Evolutionary conservation across 1,284 basidiomycete genomes (phyloP).

Genomic region (Marasmius oreades): DNA sequence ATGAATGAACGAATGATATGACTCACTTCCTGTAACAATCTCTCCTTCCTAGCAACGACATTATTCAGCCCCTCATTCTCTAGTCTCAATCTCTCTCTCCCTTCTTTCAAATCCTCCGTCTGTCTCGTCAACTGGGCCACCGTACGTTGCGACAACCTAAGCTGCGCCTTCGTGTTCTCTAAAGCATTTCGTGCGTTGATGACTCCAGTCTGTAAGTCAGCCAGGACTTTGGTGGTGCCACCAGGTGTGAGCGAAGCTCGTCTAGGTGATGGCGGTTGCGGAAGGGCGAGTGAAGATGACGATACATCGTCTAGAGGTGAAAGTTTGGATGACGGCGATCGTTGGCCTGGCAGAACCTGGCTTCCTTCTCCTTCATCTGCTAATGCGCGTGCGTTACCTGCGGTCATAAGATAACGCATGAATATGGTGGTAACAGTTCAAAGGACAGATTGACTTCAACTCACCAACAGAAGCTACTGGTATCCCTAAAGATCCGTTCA

Average conservation of each 20-base stretch:
- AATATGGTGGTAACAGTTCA: not conserved
- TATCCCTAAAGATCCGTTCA: conserved; percentile 52
- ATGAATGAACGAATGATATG: not conserved
- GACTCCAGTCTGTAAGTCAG: conserved; percentile 80
- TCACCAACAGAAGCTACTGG: conserved; percentile 77
- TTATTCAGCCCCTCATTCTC: conserved; percentile 86
- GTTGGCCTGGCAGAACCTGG: conserved; percentile 26
- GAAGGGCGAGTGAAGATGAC: conserved; percentile 25
- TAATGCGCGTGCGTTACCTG: conserved; percentile 77
- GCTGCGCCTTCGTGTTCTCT: conserved; percentile 78
- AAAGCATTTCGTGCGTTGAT: conserved; percentile 73
- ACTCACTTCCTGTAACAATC: conserved; percentile 74
- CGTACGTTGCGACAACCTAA: conserved; percentile 72
- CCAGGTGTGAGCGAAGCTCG: conserved; percentile 66
- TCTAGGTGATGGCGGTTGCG: conserved; percentile 25
- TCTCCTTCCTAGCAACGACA: conserved; percentile 82
- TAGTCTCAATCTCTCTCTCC: conserved; percentile 70
- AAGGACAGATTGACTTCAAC: conserved; percentile 22
- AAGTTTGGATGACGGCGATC: conserved; percentile 22
- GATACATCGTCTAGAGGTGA: conserved; percentile 29
- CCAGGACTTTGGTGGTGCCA: conserved; percentile 78
- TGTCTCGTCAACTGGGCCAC: conserved; percentile 78
- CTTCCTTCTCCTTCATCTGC: conserved; percentile 62
- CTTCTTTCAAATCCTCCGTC: conserved; percentile 84
- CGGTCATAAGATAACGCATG: conserved; percentile 15